Evolutionary conservation across 2,329 filamentous ascomycete species (phyloP).

Genomic region (Aspergillus tubingensis): DNA sequence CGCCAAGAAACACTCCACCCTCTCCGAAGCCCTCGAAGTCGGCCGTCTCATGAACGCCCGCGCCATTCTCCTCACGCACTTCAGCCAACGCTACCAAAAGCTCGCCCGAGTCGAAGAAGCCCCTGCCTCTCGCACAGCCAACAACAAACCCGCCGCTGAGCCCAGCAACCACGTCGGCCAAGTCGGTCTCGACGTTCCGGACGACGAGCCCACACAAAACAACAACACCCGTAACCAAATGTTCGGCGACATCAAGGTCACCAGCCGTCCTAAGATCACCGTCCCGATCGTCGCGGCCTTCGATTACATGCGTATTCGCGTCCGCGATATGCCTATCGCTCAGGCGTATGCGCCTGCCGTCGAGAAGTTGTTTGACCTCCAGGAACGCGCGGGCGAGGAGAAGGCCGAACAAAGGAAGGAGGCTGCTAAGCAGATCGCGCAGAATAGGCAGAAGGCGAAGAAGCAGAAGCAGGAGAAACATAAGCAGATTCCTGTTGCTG

Average conservation of each 20-base stretch:
- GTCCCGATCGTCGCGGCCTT: constrained; percentile 56
- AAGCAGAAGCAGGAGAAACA: constrained; percentile 23
- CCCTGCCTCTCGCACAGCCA: constrained; percentile 5
- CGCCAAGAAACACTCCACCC: constrained; percentile 89
- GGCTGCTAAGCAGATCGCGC: constrained; percentile 20
- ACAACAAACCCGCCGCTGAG: constrained; percentile 22
- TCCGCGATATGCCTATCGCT: constrained; percentile 60
- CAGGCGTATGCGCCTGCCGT: constrained; percentile 60
- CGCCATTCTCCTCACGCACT: constrained; percentile 85
- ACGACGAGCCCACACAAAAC: constrained; percentile 17
- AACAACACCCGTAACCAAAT: constrained; percentile 11
- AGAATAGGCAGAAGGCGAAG: constrained; percentile 20
- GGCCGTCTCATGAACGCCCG: constrained; percentile 77
- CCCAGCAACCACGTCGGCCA: constrained; percentile 14
- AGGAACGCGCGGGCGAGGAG: constrained; percentile 35
- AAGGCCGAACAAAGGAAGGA: constrained; percentile 28
- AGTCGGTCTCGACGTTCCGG: constrained; percentile 26
- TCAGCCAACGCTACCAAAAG: constrained; percentile 91
- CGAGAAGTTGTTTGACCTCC: constrained; percentile 52
- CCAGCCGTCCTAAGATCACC: not conserved
- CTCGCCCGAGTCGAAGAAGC: constrained; percentile 40
- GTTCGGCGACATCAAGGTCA: not conserved
- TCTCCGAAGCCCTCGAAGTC: constrained; percentile 78
- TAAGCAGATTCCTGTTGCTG: not conserved
- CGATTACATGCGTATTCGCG: constrained; percentile 64